Conservation (phyloP, 345 rosid genomes). For the Arabidopsis arenosa region DNA sequence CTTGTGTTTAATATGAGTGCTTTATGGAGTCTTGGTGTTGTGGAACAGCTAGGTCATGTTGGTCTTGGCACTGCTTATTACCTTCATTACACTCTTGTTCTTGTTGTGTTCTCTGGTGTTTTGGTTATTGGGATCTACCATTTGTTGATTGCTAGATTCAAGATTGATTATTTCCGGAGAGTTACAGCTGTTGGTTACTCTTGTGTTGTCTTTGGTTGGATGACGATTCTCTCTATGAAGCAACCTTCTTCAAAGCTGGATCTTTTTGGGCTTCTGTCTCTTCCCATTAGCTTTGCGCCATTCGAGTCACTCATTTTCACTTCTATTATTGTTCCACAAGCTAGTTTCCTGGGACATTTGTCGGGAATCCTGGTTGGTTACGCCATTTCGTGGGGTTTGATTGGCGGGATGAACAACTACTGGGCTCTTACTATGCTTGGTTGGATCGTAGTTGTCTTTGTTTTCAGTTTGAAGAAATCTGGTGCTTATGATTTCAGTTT, state of each 20-base stretch:
- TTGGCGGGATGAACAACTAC: conserved; percentile 93
- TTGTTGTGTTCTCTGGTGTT: conserved; percentile 74
- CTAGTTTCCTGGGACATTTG: conserved; percentile 95
- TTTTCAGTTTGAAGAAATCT: conserved; percentile 85
- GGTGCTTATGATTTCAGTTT: conserved; percentile 85
- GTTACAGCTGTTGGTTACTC: conserved; percentile 98
- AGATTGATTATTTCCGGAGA: conserved; percentile 83
- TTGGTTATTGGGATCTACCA: conserved; percentile 82
- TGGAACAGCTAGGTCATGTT: conserved; percentile 69
- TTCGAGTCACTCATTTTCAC: conserved; percentile 94
- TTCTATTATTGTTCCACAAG: conserved; percentile 97
- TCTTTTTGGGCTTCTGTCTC: conserved; percentile 89
- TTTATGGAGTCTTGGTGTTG: conserved; percentile 94
- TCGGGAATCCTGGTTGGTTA: conserved; percentile 92
- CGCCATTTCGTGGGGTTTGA: conserved; percentile 92
- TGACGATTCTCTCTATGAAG: conserved; percentile 92
- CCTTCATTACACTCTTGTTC: conserved; percentile 86
- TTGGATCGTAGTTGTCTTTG: conserved; percentile 73
- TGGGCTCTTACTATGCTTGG: conserved; percentile 93
- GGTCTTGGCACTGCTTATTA: conserved; percentile 87
- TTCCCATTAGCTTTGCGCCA: conserved; percentile 96
- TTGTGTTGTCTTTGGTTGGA: conserved; percentile 99
- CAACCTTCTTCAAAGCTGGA: conserved; percentile 94
- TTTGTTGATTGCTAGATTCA: conserved; percentile 73
- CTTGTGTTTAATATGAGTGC: conserved; percentile 98